Evolutionary conservation across 805 yeast species (phyloP).

Genomic region (Ogataea polymorpha): DNA sequence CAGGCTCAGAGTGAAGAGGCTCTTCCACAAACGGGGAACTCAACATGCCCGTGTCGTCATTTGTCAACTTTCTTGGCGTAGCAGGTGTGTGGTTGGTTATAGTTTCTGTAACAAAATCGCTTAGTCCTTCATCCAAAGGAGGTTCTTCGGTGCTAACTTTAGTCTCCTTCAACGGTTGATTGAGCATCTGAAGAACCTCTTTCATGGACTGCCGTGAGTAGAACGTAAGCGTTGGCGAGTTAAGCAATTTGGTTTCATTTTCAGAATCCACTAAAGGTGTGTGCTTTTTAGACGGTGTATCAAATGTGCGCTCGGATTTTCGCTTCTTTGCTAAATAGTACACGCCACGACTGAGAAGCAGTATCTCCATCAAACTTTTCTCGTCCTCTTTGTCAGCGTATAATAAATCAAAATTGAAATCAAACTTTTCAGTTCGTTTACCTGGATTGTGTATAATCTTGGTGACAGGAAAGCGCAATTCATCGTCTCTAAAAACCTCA

Average conservation of each 20-base stretch:
- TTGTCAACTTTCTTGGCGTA: conserved; percentile 6
- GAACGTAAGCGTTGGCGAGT: conserved; percentile 77
- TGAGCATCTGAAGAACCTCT: conserved; percentile 76
- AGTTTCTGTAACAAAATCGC: conserved; percentile 49
- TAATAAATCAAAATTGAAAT: conserved; percentile 57
- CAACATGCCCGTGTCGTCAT: conserved; percentile 21
- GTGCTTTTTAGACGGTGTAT: conserved; percentile 8
- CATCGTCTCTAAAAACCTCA: conserved; percentile 39
- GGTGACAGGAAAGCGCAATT: conserved; percentile 38
- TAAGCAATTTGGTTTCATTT: conserved; percentile 31
- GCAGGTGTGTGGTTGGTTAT: conserved; percentile 33
- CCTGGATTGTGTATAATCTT: conserved; percentile 55
- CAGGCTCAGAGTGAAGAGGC: conserved; percentile 13
- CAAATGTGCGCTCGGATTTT: conserved; percentile 1
- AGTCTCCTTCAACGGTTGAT: conserved; percentile 41
- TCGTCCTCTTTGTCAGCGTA: conserved; percentile 51
- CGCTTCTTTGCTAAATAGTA: conserved; percentile 14
- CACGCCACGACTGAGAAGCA: conserved; percentile 47
- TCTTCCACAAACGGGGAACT: conserved; percentile 50
- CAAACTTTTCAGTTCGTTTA: conserved; percentile 56
- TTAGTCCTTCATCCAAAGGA: conserved; percentile 22
- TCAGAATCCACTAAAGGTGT: conserved; percentile 10
- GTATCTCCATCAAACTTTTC: conserved; percentile 43
- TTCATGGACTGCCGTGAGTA: conserved; percentile 71
- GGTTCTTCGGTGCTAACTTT: conserved; percentile 10